Base-by-base conservation (phyloP, 768 basidiomycete species). In the Agrocybe praecox region DNA sequence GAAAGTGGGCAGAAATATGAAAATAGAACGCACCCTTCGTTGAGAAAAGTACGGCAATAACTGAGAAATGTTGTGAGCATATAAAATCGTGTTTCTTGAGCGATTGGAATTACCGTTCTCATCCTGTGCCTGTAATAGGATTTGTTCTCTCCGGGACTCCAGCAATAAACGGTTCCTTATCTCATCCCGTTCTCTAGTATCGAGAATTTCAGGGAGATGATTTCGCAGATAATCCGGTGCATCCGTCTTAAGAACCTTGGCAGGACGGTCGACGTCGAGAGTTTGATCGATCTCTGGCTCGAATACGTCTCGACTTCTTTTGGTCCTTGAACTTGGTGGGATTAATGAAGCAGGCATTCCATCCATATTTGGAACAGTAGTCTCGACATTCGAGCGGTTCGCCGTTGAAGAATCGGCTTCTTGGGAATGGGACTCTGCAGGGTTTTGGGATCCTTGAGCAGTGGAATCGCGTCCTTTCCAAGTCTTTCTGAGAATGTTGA, bases 401-500 rank as follows among this genome's bases (percentile, higher is more conserved):
- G 14, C 18, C 24, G 34, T 18, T 17, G 18, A 21, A 11, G 24
- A 18, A 40, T 53, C 52, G 23, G 21, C 34, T 17, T 51, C 57
- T 18, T 43, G 55, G 23, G 47, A n/a, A 52, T 26, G 65, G 48
- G n/a, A n/a, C n/a, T n/a, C n/a, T 12, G 55, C 50, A 22, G 63
- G 60, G 23, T 50, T 58, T 26, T 59, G 63, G 52, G 63, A 74
- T 45, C 51, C 48, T 29, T 54, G 46, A 17, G n/a, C n/a, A n/a
- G 24, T 46, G 17, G 50, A 46, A 17, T 66, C 71, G 55, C 71
- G 69, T 44, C 74, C 72, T 63, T 72, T 76, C 78, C 80, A 82
- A 51, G 78, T 76, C 55, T 79, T 68, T 61, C 80, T 81, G 76
- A 81, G 81, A 46, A 80, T 67, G 46, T 78, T 80, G 58, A 83